Base-by-base conservation (phyloP, 1,284 basidiomycete genomes). In the Schizophyllum amplum region DNA sequence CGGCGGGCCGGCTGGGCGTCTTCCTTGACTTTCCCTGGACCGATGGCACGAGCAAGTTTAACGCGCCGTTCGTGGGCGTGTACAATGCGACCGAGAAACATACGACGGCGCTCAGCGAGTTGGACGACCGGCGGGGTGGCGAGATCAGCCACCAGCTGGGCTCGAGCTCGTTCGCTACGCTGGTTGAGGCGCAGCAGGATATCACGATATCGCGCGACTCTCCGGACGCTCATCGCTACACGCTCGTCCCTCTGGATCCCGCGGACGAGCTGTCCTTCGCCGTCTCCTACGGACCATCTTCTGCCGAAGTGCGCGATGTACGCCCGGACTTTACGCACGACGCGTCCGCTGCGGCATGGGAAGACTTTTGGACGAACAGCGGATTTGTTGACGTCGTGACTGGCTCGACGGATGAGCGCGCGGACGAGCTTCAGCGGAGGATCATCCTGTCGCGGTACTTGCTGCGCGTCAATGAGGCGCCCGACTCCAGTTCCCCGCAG, bases 1-100 rank as follows among this genome's bases (percentile, higher is more conserved):
- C 61, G 23, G 58, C 64, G n/a, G 72, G 74, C 4, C 67, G 67
- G 51, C 65, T 82, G 4, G 79, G 75, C 0, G 21, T 82, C 0
- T 83, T 81, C 66, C 60, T 84, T n/a, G 81, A 84, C 64, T 83
- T 81, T 63, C 81, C 81, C 6, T 84, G 81, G 80, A 79, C 78
- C 64, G 81, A 82, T 60, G 82, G 82, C 4, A 69, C 64, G 47
- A 57, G 67, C 21, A 82, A 83, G 62, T 84, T 83, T 66, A 73
- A 73, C 23, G 81, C 78, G 5, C 82, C 81, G 0, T 82, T 82
- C 62, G 82, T 84, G 0, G 82, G 82, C 1, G 66, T 66, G 20
- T 83, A 69, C 69, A 75, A 79, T 60, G 69, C 69, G 52, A 74
- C 77, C 1, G 62, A 68, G 11, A 77, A 75, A 51, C 81, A 83